Conservation (phyloP, 371 early-diverging fungal species). For the Mortierella sp. region DNA sequence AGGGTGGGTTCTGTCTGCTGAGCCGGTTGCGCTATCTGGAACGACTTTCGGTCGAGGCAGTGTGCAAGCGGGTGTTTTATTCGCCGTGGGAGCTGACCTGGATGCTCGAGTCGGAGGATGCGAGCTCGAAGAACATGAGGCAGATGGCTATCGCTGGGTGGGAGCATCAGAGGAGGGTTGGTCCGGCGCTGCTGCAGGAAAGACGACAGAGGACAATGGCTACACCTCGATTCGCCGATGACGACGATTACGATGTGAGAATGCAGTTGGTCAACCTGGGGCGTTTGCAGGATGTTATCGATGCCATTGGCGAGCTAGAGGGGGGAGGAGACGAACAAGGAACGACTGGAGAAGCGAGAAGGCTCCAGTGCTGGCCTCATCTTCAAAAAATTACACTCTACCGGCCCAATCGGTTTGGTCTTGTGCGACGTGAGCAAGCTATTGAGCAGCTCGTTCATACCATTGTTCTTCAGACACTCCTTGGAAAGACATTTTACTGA, state of each 20-base stretch:
- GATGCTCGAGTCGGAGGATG: background rate
- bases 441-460: background rate
- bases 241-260: background rate
- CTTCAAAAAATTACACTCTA: background rate
- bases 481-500: background rate
- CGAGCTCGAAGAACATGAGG: background rate
- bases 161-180: background rate
- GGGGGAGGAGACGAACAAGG: background rate
- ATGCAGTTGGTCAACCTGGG: background rate
- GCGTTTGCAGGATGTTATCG: background rate
- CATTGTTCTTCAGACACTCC: background rate
- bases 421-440: background rate
- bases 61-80: background rate
- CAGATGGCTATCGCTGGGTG: background rate
- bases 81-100: background rate
- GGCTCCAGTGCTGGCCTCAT: constrained; percentile 5
- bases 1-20: background rate
- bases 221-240: too few relatives aligned
- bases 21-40: background rate
- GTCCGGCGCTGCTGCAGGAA: background rate
- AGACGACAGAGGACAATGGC: too few relatives aligned
- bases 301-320: background rate
- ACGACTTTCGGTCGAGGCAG: background rate
- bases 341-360: background rate
- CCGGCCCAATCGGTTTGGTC: background rate